Percentiles rank a stretch among this genome's conserved stretches.
phyloP scores from a whole-genome alignment of 495 filamentous ascomycete species.

The Aspergillus haitiensis region DNA sequence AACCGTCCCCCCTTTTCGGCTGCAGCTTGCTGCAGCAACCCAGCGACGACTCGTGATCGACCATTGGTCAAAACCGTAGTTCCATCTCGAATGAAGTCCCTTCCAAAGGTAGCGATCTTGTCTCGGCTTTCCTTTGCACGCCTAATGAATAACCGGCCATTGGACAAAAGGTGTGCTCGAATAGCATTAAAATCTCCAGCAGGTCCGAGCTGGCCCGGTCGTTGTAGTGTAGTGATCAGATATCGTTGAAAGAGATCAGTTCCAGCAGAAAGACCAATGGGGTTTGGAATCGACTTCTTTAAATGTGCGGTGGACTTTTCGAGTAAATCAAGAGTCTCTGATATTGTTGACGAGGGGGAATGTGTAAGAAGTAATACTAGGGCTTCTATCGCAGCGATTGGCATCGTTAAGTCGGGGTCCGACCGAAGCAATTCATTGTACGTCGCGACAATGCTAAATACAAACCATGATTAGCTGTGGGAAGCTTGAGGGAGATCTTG shows the following conservation, averaged over 20 bases:
- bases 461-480: slow-evolving; percentile 21
- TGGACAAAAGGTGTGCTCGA: slow-evolving; percentile 76
- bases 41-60: slow-evolving; percentile 77
- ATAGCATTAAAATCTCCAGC: slow-evolving; percentile 77
- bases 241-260: slow-evolving; percentile 96
- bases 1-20: slow-evolving; percentile 67
- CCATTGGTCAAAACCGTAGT: slow-evolving; percentile 83
- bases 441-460: slow-evolving; percentile 53
- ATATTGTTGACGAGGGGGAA: slow-evolving; percentile 77
- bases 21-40: slow-evolving; percentile 70
- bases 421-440: slow-evolving; percentile 59
- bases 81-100: slow-evolving; percentile 73
- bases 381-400: slow-evolving; percentile 92
- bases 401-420: slow-evolving; percentile 89
- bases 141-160: slow-evolving; percentile 79
- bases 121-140: slow-evolving; percentile 83
- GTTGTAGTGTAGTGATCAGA: slow-evolving; percentile 69
- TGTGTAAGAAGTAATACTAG: slow-evolving; percentile 79
- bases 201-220: slow-evolving; percentile 52
- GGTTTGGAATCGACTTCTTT: slow-evolving; percentile 74
- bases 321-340: slow-evolving; percentile 87
- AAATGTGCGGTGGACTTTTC: slow-evolving; percentile 70
- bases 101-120: slow-evolving; percentile 77
- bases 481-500: background rate
- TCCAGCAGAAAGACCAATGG: slow-evolving; percentile 85